phyloP scores from a whole-genome alignment of 164 flowering plant genomes.

The Platanus orientalis region DNA sequence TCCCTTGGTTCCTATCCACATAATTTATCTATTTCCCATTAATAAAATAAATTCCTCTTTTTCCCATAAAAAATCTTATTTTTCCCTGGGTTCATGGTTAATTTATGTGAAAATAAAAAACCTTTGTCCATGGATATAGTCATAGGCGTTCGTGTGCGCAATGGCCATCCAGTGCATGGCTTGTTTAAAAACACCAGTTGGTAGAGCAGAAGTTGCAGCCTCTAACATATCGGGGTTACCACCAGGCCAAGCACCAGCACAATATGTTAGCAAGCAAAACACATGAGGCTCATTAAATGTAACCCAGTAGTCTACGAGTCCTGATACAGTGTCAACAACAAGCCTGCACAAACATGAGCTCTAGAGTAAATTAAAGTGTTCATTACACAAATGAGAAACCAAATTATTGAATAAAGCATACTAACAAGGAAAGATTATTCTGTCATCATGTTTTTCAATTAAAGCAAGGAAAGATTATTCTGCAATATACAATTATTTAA shows the following conservation, averaged over 20 bases:
- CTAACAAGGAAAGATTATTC: not conserved
- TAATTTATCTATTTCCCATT: too few species aligned
- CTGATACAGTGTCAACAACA: slow-evolving; percentile 73
- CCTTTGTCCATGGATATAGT: slow-evolving; percentile 77
- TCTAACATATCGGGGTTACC: slow-evolving; percentile 94
- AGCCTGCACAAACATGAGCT: slow-evolving; percentile 52
- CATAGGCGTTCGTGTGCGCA: slow-evolving; percentile 88
- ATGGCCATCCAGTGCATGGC: slow-evolving; percentile 90
- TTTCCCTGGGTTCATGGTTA: not conserved
- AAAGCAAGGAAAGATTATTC: not conserved
- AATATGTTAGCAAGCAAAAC: slow-evolving; percentile 84
- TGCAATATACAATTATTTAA: not conserved
- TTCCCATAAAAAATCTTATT: too few species aligned
- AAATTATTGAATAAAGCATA: not conserved
- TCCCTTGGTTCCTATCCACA: too few species aligned
- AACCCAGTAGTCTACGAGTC: slow-evolving; percentile 90
- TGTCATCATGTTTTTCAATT: not conserved
- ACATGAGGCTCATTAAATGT: slow-evolving; percentile 98
- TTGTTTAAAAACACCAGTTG: slow-evolving; percentile 81
- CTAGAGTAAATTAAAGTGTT: not conserved
- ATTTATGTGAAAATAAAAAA: slow-evolving; percentile 15
- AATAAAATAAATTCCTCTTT: too few species aligned
- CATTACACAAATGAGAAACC: not conserved
- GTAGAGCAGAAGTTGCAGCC: slow-evolving; percentile 86
- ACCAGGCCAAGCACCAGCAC: slow-evolving; percentile 99